phyloP scores from a whole-genome alignment of 2,329 filamentous ascomycete genomes.

The Epichloe bromicola region DNA sequence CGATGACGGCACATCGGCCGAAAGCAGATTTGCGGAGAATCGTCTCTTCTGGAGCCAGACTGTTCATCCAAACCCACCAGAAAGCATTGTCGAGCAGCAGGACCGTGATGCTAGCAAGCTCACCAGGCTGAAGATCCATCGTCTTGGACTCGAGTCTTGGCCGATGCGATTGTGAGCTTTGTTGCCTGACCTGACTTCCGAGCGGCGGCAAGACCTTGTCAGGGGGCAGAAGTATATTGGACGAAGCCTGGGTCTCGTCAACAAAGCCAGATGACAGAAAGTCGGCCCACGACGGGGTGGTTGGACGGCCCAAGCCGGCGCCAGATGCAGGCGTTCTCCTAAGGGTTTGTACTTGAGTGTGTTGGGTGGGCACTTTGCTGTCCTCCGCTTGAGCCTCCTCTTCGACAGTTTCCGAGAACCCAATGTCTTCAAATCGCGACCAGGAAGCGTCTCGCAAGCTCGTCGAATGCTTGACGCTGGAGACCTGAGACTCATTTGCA shows the following conservation, averaged over 20 bases:
- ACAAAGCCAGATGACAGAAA: slow-evolving; percentile 90
- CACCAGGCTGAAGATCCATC: slow-evolving; percentile 66
- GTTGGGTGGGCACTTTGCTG: slow-evolving; percentile 41
- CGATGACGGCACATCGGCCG: slow-evolving; percentile 81
- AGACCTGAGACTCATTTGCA: slow-evolving; percentile 72
- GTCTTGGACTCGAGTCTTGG: slow-evolving; percentile 56
- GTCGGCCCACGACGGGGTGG: slow-evolving; percentile 95
- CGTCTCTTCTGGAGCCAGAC: slow-evolving; percentile 82
- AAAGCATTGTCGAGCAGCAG: slow-evolving; percentile 90
- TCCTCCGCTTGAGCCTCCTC: slow-evolving; percentile 43
- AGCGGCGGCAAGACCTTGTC: slow-evolving; percentile 87
- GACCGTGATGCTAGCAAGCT: slow-evolving; percentile 80
- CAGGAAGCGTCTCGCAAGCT: slow-evolving; percentile 76
- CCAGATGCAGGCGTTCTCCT: slow-evolving; percentile 55
- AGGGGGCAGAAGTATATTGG: slow-evolving; percentile 75
- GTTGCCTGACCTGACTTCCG: slow-evolving; percentile 54
- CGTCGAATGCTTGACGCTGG: slow-evolving; percentile 56
- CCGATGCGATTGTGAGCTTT: slow-evolving; percentile 76
- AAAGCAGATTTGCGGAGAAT: slow-evolving; percentile 79
- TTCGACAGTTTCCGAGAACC: slow-evolving; percentile 66
- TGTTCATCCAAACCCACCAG: slow-evolving; percentile 99
- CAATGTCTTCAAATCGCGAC: slow-evolving; percentile 93
- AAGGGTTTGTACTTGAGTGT: slow-evolving; percentile 34
- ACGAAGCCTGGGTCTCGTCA: slow-evolving; percentile 53
- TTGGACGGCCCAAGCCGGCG: slow-evolving; percentile 64